Percentiles rank a stretch among this genome's conserved stretches.
Conservation (phyloP, 2,329 filamentous ascomycete genomes). For the Xylariaceae sp. region DNA sequence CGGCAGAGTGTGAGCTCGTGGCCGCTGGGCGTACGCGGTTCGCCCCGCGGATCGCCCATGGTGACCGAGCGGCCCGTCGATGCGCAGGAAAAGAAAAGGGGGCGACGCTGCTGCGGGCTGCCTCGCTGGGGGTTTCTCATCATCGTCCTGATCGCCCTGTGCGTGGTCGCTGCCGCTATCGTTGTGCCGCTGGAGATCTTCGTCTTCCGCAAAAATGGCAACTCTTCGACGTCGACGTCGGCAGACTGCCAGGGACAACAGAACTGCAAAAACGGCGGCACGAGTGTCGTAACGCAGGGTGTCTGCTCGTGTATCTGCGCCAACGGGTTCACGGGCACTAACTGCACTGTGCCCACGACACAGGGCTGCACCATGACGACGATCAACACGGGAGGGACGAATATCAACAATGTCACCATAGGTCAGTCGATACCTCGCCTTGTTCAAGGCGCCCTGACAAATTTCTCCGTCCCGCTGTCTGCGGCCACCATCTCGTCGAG, state of each 20-base stretch:
- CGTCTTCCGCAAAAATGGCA: slow-evolving; percentile 44
- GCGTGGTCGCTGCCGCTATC: slow-evolving; percentile 72
- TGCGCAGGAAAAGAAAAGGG: slow-evolving; percentile 11
- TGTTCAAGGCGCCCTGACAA: slow-evolving; percentile 53
- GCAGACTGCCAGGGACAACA: slow-evolving; percentile 49
- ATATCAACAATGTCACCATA: slow-evolving; percentile 63
- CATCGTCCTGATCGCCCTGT: slow-evolving; percentile 54
- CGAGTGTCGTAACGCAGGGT: slow-evolving; percentile 59
- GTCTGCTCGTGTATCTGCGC: slow-evolving; percentile 81
- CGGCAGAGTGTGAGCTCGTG: slow-evolving; percentile 39
- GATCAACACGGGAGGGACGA: slow-evolving; percentile 32
- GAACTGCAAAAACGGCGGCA: slow-evolving; percentile 76
- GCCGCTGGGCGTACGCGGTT: slow-evolving; percentile 31
- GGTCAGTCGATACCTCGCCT: slow-evolving; percentile 72
- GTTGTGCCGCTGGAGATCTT: slow-evolving; percentile 66
- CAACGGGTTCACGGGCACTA: slow-evolving; percentile 68
- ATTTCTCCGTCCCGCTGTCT: slow-evolving; percentile 72
- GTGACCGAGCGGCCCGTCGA: slow-evolving; percentile 5
- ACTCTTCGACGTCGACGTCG: slow-evolving; percentile 25
- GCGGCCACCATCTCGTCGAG: slow-evolving; percentile 62
- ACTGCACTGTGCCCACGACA: slow-evolving; percentile 40
- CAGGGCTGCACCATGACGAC: slow-evolving; percentile 46
- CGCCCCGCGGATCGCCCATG: slow-evolving; percentile 14
- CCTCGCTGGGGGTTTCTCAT: slow-evolving; percentile 71
- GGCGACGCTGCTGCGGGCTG: slow-evolving; percentile 73